A percentile compares a stretch with the other conserved stretches of the same genome.
phyloP scores from a whole-genome alignment of 805 yeast genomes.

The Lachancea sp. region DNA sequence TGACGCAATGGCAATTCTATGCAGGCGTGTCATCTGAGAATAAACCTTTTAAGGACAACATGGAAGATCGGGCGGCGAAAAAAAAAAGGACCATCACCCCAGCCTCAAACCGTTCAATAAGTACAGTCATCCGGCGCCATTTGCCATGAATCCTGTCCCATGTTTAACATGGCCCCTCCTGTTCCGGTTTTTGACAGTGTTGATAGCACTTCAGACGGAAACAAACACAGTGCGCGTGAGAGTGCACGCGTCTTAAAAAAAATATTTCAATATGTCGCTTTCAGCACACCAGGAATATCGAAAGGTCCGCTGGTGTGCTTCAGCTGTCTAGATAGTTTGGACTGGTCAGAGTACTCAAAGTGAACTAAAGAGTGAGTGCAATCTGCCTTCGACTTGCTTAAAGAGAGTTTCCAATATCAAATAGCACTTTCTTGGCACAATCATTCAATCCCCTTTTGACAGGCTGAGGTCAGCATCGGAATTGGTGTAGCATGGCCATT shows the following conservation, averaged over 20 bases:
- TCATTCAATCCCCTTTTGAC: neutral
- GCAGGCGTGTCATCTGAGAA: too few relatives aligned
- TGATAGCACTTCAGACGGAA: slow-evolving; percentile 1
- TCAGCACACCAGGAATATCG: too few relatives aligned
- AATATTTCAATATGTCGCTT: neutral
- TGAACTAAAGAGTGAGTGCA: neutral
- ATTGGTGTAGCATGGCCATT: slow-evolving; percentile 3
- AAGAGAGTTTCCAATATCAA: neutral
- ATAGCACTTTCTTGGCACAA: neutral
- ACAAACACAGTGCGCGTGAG: neutral
- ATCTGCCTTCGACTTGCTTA: neutral
- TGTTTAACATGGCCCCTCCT: neutral
- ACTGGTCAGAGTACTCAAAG: neutral
- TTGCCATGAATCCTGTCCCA: too few relatives aligned
- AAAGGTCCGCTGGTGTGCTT: too few relatives aligned
- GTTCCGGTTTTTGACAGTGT: neutral
- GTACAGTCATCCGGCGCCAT: too few relatives aligned
- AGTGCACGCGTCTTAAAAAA: neutral
- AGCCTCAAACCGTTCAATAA: too few relatives aligned
- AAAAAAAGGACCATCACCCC: too few relatives aligned
- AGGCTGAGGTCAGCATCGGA: neutral
- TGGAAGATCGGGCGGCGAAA: too few relatives aligned
- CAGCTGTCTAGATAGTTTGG: too few relatives aligned
- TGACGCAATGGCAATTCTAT: too few relatives aligned
- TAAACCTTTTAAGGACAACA: too few relatives aligned